Base-by-base conservation (phyloP, 495 filamentous ascomycete species). In the Patellaria atrata region DNA sequence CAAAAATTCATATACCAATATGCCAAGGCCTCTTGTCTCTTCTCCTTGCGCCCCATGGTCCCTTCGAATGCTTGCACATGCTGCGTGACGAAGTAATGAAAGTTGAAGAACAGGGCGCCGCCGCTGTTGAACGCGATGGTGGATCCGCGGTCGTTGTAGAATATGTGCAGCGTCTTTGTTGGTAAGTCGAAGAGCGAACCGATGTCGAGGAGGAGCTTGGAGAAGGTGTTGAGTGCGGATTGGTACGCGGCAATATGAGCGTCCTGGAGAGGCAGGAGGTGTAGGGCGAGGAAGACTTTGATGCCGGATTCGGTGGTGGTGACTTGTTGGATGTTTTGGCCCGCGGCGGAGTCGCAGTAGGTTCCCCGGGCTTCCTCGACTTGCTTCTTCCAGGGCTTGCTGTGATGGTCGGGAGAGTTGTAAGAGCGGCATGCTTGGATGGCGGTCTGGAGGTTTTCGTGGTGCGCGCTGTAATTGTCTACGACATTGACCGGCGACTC, bases 1-100 rank as follows among this genome's bases (percentile, higher is more conserved):
- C 82, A 85, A 39, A 93, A 50, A 10, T 81, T 79, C 28, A 94
- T 76, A 70, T 77, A 94, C 89, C 89, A 97, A 61, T 86, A 93
- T 5, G 78, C 68, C 22, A 75, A 52, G 1, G 85, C 82, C 64
- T 51, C 53, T 68, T 21, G 35, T 17, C 37, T 33, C 13, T 38
- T 35, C 31, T 43, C 50, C n/a, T 35, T 15, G 47, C 25, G 48
- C 1, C 14, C 27, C n/a, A n/a, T n/a, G n/a, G n/a, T n/a, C n/a
- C n/a, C n/a, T n/a, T n/a, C n/a, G 30, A 27, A 15, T 58, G 25
- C 22, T 45, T 52, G 40, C 33, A 67, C 57, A 54, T 97, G 89
- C 19, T 92, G 55, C 45, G 85, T 71, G 32, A 76, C 64, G 46
- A 85, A 96, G 59, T 82, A 94, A 22, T 81, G 65, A 42, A 85